A percentile compares a stretch with the other conserved stretches of the same genome.
Evolutionary conservation across 371 early-diverging fungal genomes (phyloP).

Genomic region (Gilbertella persicaria): DNA sequence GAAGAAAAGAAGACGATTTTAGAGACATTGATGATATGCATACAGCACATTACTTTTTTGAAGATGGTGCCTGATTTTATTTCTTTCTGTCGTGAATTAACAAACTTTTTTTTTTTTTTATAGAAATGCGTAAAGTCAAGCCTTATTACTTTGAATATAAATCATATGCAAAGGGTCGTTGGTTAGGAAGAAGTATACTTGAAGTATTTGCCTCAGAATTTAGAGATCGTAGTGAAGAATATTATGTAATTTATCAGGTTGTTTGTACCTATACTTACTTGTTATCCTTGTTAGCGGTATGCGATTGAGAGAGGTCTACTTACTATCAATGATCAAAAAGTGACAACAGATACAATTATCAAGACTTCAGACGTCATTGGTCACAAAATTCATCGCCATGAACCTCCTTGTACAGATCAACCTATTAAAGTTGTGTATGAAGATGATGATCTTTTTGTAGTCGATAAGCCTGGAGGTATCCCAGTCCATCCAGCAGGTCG

Average conservation of each 20-base stretch:
- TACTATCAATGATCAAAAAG: constrained; percentile 73
- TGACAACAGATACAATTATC: constrained; percentile 54
- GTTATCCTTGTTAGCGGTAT: constrained; percentile 46
- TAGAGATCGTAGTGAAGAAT: constrained; percentile 74
- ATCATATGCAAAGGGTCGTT: constrained; percentile 90
- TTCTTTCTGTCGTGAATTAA: not conserved
- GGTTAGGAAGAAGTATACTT: constrained; percentile 76
- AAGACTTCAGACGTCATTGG: constrained; percentile 76
- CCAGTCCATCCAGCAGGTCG: constrained; percentile 90
- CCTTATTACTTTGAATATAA: constrained; percentile 85
- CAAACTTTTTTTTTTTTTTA: not conserved
- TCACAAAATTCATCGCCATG: constrained; percentile 91
- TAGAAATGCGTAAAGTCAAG: constrained; percentile 74
- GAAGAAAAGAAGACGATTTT: constrained; percentile 28
- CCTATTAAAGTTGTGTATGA: constrained; percentile 65
- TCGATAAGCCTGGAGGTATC: constrained; percentile 90
- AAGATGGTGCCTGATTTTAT: constrained; percentile 33
- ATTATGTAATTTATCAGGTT: constrained; percentile 82
- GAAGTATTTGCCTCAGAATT: constrained; percentile 88
- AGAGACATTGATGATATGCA: constrained; percentile 25
- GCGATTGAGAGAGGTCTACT: constrained; percentile 83
- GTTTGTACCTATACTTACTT: not conserved
- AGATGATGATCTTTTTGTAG: constrained; percentile 73
- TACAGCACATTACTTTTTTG: constrained; percentile 46
- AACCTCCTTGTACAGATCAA: constrained; percentile 82